phyloP scores from a whole-genome alignment of 805 yeast species.

The Tetrapisispora fleetii region DNA sequence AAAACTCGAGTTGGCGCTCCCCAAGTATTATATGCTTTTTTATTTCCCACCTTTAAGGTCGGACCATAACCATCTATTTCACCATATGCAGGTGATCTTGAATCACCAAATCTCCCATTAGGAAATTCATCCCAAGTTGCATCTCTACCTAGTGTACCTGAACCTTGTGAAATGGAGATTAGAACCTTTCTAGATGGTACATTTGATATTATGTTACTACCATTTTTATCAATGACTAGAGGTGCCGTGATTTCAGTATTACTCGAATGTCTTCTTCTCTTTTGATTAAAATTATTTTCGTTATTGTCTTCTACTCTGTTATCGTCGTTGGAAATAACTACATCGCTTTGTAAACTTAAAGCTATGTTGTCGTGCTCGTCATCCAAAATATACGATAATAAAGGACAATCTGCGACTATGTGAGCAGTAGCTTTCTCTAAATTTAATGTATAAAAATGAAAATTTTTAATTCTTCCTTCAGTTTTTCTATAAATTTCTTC shows the following conservation, averaged over 20 bases:
- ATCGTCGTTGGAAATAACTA: slow-evolving; percentile 22
- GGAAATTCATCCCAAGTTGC: slow-evolving; percentile 98
- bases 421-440: slow-evolving; percentile 88
- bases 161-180: slow-evolving; percentile 72
- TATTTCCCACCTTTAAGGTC: slow-evolving; percentile 61
- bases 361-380: slow-evolving; percentile 24
- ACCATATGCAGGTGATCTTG: slow-evolving; percentile 94
- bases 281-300: slow-evolving; percentile 9
- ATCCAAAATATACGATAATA: slow-evolving; percentile 40
- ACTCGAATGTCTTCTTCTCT: slow-evolving; percentile 28
- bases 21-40: slow-evolving; percentile 66
- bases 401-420: slow-evolving; percentile 53
- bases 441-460: slow-evolving; percentile 88
- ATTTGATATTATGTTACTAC: not conserved
- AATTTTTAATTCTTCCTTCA: slow-evolving; percentile 56
- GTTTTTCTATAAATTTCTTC: slow-evolving; percentile 45
- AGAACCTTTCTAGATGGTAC: slow-evolving; percentile 44
- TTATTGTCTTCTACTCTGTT: not conserved
- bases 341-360: slow-evolving; percentile 26
- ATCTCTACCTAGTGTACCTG: slow-evolving; percentile 75
- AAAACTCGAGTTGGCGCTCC: slow-evolving; percentile 54
- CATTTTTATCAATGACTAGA: not conserved
- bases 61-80: slow-evolving; percentile 98
- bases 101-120: slow-evolving; percentile 91
- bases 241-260: not conserved